Evolutionary conservation across 1,139 yeast genomes (phyloP).

Genomic region (Lodderomyces parapsilosis): DNA sequence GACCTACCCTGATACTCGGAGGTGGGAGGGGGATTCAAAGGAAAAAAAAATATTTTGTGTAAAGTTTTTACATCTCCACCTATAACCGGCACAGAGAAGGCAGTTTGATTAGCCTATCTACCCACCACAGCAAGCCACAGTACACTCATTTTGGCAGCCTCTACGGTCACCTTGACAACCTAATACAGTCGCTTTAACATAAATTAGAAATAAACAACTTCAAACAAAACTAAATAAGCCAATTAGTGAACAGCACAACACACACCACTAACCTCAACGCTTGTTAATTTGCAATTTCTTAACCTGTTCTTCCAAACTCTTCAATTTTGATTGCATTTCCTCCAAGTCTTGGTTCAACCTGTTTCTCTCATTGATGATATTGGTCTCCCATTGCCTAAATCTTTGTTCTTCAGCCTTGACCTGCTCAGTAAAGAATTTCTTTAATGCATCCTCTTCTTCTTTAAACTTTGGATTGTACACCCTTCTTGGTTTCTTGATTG

Average conservation of each 20-base stretch:
- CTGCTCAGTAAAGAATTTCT: conserved; percentile 96
- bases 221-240: conserved; percentile 1
- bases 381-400: conserved; percentile 97
- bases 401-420: conserved; percentile 96
- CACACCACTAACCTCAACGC: conserved; percentile 20
- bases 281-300: conserved; percentile 60
- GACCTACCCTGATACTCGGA: background rate
- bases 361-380: conserved; percentile 91
- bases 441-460: conserved; percentile 93
- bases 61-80: conserved; percentile 1
- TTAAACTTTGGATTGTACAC: conserved; percentile 86
- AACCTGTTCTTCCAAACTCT: conserved; percentile 70
- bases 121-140: too few species aligned
- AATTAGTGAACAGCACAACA: background rate
- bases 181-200: too few species aligned
- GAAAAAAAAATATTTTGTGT: conserved; percentile 1
- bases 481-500: conserved; percentile 48
- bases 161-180: too few species aligned
- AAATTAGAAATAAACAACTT: conserved; percentile 2
- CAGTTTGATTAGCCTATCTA: too few species aligned
- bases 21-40: too few species aligned
- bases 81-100: conserved; percentile 4
- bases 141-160: too few species aligned
- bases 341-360: conserved; percentile 92
- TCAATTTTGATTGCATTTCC: conserved; percentile 74